These are phyloP conservation scores for Boletus rex-veris DNA, from an alignment of 768 basidiomycete species.

Conservation along the genomic window DNA sequence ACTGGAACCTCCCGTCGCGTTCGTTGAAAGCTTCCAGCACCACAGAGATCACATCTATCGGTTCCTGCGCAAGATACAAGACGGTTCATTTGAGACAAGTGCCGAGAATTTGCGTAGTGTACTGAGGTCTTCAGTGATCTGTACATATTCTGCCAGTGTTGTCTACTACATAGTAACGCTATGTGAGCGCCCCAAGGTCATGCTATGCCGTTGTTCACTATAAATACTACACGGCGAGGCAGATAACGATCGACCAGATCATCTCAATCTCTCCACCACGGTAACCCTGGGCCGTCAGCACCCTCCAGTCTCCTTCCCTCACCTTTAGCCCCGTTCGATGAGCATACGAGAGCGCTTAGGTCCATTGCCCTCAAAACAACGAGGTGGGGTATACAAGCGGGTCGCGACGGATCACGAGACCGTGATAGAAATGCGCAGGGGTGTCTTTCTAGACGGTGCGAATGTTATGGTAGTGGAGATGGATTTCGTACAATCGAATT, in stretches of 20 bases:
- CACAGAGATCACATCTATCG: too few relatives aligned
- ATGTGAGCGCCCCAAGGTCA: too few relatives aligned
- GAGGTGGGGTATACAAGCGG: constrained; percentile 15
- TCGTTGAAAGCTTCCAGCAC: too few relatives aligned
- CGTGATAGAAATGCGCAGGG: background rate
- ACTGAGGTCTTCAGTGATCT: too few relatives aligned
- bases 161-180: too few relatives aligned
- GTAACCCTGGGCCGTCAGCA: background rate
- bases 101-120: too few relatives aligned
- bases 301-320: background rate
- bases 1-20: too few relatives aligned
- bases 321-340: background rate
- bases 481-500: background rate
- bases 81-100: too few relatives aligned
- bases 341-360: background rate
- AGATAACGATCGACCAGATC: background rate
- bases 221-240: background rate
- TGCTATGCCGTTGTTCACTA: too few relatives aligned
- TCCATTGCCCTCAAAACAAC: background rate
- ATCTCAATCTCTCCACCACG: background rate
- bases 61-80: too few relatives aligned
- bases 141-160: too few relatives aligned
- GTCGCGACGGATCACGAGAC: constrained; percentile 8
- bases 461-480: background rate
- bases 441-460: background rate